Base-by-base conservation (phyloP, 2,329 filamentous ascomycete species). In the Thermoascus crustaceus region DNA sequence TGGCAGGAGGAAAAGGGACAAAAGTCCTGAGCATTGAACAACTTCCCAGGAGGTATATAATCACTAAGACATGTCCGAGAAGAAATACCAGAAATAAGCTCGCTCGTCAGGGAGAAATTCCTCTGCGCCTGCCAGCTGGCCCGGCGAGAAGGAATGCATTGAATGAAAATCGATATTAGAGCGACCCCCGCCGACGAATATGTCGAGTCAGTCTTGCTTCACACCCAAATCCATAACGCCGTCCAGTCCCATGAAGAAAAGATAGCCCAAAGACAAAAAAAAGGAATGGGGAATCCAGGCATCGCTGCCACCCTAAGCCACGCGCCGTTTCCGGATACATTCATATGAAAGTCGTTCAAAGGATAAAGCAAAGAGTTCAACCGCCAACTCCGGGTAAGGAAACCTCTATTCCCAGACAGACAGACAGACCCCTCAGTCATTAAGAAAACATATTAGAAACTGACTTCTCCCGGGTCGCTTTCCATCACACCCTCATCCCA, bases 401-500 rank as follows among this genome's bases (percentile, higher is more conserved):
- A 43, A 39, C 38, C 42, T 47, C 44, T 29, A 42, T 49, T 47
- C 46, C 53, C 38, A 40, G 31, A 34, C 20, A 34, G 11, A 10
- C 31, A 34, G 13, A 13, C 31, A 34, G 11, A 27, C 7, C 43
- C 41, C 37, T 43, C 30, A 44, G 38, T n/a, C n/a, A n/a, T n/a
- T n/a, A n/a, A n/a, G n/a, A 41, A 34, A 31, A 33, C 14, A 27
- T 19, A 24, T 49, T 47, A 65, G 45, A 61, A 56, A 47, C 64
- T 67, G 41, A 66, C 61, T 47, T 66, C 60, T 7, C 64, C 64
- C 7, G 55, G 51, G 34, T 67, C 64, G 38, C 53, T 58, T 30
- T 68, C 63, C 41, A 64, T 53, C 19, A 64, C 55, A n/a, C 41
- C 55, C 21, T 66, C 62, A 35, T 63, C 58, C 59, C 60, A 65